Conservation (phyloP, 108 stramenopile genomes). For the Seminavis robusta region DNA sequence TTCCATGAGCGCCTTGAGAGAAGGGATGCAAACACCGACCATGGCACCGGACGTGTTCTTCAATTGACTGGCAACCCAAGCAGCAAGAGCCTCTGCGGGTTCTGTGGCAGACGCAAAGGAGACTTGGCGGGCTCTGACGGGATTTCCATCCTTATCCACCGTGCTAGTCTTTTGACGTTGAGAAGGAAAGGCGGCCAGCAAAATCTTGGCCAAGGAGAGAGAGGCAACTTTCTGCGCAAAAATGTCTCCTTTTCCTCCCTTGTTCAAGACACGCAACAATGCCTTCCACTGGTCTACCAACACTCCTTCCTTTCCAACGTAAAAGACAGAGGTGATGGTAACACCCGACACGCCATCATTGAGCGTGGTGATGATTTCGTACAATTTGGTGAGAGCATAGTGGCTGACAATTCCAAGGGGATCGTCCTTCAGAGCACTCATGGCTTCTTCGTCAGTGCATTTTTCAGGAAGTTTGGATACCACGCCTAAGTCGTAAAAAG, state of each 20-base stretch:
- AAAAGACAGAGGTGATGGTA: constrained; percentile 74
- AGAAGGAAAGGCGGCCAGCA: constrained; percentile 78
- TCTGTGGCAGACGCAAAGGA: constrained; percentile 82
- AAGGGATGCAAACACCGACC: constrained; percentile 67
- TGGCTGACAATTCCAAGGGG: constrained; percentile 82
- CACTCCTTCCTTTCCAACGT: constrained; percentile 78
- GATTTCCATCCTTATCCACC: constrained; percentile 17
- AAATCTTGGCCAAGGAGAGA: constrained; percentile 63
- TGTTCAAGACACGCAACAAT: constrained; percentile 73
- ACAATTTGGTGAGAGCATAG: constrained; percentile 74
- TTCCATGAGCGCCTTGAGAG: constrained; percentile 70
- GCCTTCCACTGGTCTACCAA: constrained; percentile 88
- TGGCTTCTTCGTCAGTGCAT: constrained; percentile 53
- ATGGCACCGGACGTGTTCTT: constrained; percentile 64
- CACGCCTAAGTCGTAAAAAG: no score
- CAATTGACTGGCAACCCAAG: constrained; percentile 83
- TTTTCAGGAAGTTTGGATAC: constrained; percentile 35
- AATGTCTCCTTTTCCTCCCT: constrained; percentile 76
- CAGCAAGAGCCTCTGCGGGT: constrained; percentile 77
- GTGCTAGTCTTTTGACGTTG: constrained; percentile 27
- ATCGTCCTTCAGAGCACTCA: constrained; percentile 69
- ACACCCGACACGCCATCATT: constrained; percentile 56
- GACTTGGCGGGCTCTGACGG: constrained; percentile 42
- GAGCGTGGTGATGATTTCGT: constrained; percentile 66
- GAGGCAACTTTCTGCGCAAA: constrained; percentile 80